Percentiles rank a stretch among this genome's conserved stretches.
phyloP scores from a whole-genome alignment of 805 yeast genomes.

The Candida krabiensis region DNA sequence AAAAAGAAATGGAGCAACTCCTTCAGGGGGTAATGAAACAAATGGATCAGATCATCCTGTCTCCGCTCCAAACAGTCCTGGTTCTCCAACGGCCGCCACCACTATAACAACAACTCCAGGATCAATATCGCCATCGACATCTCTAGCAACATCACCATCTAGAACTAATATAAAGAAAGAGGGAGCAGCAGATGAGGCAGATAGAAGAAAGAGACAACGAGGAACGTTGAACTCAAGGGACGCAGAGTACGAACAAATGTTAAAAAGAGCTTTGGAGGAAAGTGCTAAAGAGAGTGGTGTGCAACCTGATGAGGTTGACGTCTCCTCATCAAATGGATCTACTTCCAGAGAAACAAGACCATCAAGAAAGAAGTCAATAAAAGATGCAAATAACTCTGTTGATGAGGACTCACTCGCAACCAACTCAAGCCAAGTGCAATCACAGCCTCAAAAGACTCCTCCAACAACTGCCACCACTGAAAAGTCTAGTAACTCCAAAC shows the following conservation, averaged over 20 bases:
- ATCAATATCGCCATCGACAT: constrained; percentile 5
- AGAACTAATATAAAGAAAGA: constrained; percentile 16
- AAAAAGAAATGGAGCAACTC: constrained; percentile 22
- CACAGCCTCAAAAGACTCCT: constrained; percentile 15
- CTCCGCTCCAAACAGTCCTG: constrained; percentile 15
- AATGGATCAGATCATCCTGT: constrained; percentile 5
- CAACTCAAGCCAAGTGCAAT: constrained; percentile 8
- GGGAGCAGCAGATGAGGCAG: constrained; percentile 16
- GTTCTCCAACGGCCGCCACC: constrained; percentile 12
- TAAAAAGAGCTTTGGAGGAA: constrained; percentile 52
- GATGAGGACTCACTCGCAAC: constrained; percentile 17
- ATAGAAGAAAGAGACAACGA: constrained; percentile 26
- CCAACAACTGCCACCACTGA: constrained; percentile 23
- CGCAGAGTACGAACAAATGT: constrained; percentile 35
- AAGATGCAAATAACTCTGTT: constrained; percentile 21
- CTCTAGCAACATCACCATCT: constrained; percentile 5
- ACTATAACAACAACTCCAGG: constrained; percentile 1
- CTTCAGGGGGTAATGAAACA: neutral
- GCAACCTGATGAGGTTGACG: constrained; percentile 35
- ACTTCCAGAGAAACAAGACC: constrained; percentile 27
- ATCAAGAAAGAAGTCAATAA: constrained; percentile 20
- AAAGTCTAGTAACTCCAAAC: constrained; percentile 13
- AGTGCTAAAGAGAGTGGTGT: constrained; percentile 53
- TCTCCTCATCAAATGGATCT: constrained; percentile 31
- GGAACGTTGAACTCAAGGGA: constrained; percentile 29